Evolutionary conservation across 176 grass and related monocot genomes (phyloP).

Genomic region (Ensete ventricosum): DNA sequence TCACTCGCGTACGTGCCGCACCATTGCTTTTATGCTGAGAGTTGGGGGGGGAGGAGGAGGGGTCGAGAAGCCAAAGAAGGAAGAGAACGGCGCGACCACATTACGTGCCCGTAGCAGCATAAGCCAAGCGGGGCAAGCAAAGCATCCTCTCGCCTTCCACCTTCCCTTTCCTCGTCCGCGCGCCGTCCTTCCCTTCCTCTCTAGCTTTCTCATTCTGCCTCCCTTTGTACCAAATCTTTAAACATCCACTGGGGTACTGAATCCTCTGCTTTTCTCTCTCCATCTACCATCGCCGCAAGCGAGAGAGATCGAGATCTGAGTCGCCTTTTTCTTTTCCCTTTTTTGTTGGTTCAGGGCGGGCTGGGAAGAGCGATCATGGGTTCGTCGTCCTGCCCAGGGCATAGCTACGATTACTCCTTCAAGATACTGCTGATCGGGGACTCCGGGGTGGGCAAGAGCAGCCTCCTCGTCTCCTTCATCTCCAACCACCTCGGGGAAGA

Average conservation of each 20-base stretch:
- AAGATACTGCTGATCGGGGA: constrained; percentile 28
- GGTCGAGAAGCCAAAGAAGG: neutral
- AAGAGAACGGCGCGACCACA: neutral
- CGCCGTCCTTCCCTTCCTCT: neutral
- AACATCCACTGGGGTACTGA: neutral
- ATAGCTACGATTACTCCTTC: constrained; percentile 17
- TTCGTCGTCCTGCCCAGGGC: constrained; percentile 12
- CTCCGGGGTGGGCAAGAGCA: constrained; percentile 26
- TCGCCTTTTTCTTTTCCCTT: neutral
- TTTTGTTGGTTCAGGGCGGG: neutral
- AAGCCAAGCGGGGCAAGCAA: neutral
- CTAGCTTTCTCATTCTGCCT: neutral
- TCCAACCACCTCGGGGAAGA: constrained; percentile 18
- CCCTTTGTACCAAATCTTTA: neutral
- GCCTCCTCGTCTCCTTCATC: constrained; percentile 28
- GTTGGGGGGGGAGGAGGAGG: neutral
- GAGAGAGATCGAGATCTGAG: neutral
- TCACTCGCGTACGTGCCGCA: neutral
- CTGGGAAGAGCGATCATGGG: constrained; percentile 1
- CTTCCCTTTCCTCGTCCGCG: neutral
- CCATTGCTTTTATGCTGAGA: neutral
- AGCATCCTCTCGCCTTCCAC: neutral
- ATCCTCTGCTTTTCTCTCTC: neutral
- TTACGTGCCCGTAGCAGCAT: neutral
- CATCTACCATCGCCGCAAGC: neutral